phyloP scores from a whole-genome alignment of 495 filamentous ascomycete species.

The Terfezia claveryi region DNA sequence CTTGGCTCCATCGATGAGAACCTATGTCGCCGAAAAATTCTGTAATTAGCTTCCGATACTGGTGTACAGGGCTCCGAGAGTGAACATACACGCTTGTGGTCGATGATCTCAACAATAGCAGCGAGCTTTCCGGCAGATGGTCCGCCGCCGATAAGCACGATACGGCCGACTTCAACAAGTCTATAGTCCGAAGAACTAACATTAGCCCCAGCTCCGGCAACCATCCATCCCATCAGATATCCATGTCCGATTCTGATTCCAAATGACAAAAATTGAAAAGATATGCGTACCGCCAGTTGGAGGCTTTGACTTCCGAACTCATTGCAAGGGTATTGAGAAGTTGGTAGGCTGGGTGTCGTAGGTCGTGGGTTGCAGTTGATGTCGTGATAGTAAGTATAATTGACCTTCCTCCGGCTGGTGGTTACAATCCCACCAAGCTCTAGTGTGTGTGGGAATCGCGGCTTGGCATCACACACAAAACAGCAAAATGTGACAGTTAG shows the following conservation, averaged over 20 bases:
- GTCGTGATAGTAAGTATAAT: constrained; percentile 3
- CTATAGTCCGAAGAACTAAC: constrained; percentile 32
- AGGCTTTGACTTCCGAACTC: constrained; percentile 16
- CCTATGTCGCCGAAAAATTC: constrained; percentile 29
- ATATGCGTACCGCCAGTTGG: constrained; percentile 18
- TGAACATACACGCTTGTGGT: constrained; percentile 89
- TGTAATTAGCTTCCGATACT: not conserved
- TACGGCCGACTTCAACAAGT: constrained; percentile 88
- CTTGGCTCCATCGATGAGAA: constrained; percentile 80
- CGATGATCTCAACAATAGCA: constrained; percentile 93
- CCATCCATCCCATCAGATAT: constrained; percentile 3
- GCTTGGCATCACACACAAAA: not conserved
- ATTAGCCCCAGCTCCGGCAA: not conserved
- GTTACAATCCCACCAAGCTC: too few relatives aligned
- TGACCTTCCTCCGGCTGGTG: too few relatives aligned
- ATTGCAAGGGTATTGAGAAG: constrained; percentile 7
- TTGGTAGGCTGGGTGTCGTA: constrained; percentile 6
- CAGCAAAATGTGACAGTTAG: not conserved
- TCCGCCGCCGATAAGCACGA: constrained; percentile 61
- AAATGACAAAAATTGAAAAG: not conserved
- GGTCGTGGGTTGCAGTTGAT: constrained; percentile 7
- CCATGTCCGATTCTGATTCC: not conserved
- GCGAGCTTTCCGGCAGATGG: constrained; percentile 69
- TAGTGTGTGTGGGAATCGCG: not conserved
- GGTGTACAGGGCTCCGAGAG: not conserved